Evolutionary conservation across 176 grass and related monocot genomes (phyloP).

Genomic region (Hsuehochloa calcarea): DNA sequence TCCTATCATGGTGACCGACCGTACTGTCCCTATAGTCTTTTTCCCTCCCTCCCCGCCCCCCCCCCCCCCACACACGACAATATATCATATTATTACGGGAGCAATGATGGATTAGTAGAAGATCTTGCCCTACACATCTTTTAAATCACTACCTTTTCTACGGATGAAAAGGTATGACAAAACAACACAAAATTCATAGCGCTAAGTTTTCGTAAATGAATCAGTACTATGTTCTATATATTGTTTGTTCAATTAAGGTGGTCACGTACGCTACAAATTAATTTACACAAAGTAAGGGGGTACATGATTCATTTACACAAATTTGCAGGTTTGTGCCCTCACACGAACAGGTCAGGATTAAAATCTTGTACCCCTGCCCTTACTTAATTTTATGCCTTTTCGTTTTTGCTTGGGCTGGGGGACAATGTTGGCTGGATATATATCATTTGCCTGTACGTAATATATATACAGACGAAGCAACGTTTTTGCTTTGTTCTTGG

Average conservation of each 20-base stretch:
- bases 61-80: not conserved
- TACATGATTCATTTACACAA: no score
- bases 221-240: not conserved
- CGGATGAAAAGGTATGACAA: not conserved
- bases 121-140: not conserved
- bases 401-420: not conserved
- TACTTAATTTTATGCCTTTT: not conserved
- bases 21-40: not conserved
- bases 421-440: not conserved
- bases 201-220: not conserved
- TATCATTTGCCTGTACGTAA: not conserved
- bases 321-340: not conserved
- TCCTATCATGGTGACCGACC: conserved; percentile 18
- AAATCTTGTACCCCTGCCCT: not conserved
- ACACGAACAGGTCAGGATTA: not conserved
- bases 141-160: not conserved
- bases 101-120: conserved; percentile 29
- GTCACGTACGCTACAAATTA: no score
- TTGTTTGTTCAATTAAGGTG: no score
- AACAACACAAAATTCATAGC: not conserved
- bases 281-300: no score
- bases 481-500: not conserved
- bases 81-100: conserved; percentile 32
- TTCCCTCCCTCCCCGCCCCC: not conserved
- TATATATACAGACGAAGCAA: not conserved